These are phyloP conservation scores for Phytophthora pistaciae DNA, from an alignment of 352 stramenopile species.

Conservation along the genomic window DNA sequence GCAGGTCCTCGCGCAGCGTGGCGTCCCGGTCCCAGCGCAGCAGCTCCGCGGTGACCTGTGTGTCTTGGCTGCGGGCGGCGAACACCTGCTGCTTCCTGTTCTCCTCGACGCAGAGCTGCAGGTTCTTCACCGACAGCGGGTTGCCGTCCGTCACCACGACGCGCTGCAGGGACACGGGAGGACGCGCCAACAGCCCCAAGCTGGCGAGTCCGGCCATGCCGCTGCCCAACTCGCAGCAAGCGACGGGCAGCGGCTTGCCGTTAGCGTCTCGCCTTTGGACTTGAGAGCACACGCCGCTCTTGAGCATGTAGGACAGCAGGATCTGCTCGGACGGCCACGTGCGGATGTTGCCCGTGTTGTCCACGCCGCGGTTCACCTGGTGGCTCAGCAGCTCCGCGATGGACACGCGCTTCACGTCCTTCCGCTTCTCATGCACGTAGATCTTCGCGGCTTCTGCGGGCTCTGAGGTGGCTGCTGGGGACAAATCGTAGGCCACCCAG, in stretches of 20 bases:
- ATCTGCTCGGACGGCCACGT: constrained; percentile 87
- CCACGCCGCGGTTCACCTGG: constrained; percentile 78
- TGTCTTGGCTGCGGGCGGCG: not conserved
- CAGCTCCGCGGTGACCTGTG: constrained; percentile 44
- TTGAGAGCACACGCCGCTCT: constrained; percentile 39
- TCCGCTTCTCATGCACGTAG: constrained; percentile 79
- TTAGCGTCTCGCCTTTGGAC: constrained; percentile 20
- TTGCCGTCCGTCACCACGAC: constrained; percentile 86
- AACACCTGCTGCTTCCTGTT: constrained; percentile 50
- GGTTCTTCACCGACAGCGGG: constrained; percentile 68
- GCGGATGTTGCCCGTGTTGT: constrained; percentile 91
- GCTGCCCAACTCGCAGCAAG: constrained; percentile 76
- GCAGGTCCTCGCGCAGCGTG: constrained; percentile 32
- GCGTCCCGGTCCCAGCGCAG: constrained; percentile 74
- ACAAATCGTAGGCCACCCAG: constrained; percentile 61
- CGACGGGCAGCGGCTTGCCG: constrained; percentile 24
- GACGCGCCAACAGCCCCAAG: constrained; percentile 68
- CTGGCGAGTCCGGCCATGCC: constrained; percentile 83
- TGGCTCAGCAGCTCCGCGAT: constrained; percentile 80
- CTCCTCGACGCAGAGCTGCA: constrained; percentile 65
- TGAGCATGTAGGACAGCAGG: constrained; percentile 72
- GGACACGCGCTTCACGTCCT: constrained; percentile 54
- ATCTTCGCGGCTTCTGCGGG: constrained; percentile 16
- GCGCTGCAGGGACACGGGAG: constrained; percentile 41
- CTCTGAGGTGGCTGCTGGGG: not conserved